A percentile compares a stretch with the other conserved stretches of the same genome.
These are phyloP conservation scores for Heterobasidion occidentale DNA, from an alignment of 1,284 basidiomycete species.

Conservation along the genomic window DNA sequence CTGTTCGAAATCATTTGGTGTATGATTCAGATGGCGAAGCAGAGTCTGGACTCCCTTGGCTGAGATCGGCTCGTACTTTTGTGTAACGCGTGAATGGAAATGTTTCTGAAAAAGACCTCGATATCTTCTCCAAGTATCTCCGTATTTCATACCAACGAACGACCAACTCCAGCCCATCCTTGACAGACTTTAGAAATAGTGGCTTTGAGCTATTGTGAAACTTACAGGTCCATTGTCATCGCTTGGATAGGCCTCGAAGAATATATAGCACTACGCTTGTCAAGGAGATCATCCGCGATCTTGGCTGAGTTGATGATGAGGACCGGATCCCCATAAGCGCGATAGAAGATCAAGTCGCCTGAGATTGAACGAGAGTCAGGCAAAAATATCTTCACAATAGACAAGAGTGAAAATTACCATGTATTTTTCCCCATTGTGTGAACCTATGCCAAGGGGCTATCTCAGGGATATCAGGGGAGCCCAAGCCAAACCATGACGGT, in stretches of 20 bases:
- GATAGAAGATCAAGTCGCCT: not conserved
- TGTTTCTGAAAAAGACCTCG: slow-evolving; percentile 36
- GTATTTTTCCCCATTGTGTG: not conserved
- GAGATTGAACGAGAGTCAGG: not conserved
- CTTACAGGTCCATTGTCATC: not conserved
- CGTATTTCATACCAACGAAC: slow-evolving; percentile 37
- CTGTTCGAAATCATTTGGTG: slow-evolving; percentile 12
- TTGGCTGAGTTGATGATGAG: not conserved
- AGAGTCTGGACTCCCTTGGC: no score
- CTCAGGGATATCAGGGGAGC: not conserved
- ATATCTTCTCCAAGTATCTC: slow-evolving; percentile 33
- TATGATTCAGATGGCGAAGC: slow-evolving; percentile 7
- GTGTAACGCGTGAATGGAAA: slow-evolving; percentile 26
- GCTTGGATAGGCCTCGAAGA: not conserved
- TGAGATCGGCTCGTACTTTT: slow-evolving; percentile 27
- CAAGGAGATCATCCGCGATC: not conserved
- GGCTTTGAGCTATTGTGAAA: not conserved
- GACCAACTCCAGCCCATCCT: slow-evolving; percentile 45
- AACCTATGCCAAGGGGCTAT: not conserved
- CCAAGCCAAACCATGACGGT: not conserved
- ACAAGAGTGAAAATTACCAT: not conserved
- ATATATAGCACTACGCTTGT: not conserved
- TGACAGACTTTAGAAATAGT: not conserved
- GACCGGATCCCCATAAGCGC: not conserved
- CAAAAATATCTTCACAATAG: not conserved